A percentile compares a stretch with the other conserved stretches of the same genome.
Evolutionary conservation across 2,329 filamentous ascomycete species (phyloP).

Genomic region (Fusarium nygamai): DNA sequence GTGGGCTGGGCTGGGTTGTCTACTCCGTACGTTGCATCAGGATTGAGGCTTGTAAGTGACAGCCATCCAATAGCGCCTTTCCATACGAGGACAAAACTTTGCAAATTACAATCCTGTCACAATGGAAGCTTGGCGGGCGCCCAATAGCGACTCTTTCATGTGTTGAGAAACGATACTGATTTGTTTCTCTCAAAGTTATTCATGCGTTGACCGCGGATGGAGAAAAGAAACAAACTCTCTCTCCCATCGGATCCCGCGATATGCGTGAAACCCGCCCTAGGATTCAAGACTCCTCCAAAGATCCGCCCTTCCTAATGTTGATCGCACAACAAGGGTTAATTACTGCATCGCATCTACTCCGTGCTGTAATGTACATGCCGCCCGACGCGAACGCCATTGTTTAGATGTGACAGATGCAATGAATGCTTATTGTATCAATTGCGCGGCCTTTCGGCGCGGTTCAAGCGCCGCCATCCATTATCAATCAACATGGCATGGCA

Average conservation of each 20-base stretch:
- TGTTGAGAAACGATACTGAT: not conserved
- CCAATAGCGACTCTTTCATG: constrained; percentile 14
- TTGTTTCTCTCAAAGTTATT: not conserved
- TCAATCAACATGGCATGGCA: not conserved
- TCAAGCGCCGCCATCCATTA: constrained; percentile 2
- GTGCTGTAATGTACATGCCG: constrained; percentile 8
- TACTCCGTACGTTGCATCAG: constrained; percentile 7
- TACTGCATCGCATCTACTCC: not conserved
- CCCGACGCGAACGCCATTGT: constrained; percentile 11
- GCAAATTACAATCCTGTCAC: constrained; percentile 1
- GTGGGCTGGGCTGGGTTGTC: not conserved
- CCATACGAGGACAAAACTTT: constrained; percentile 11
- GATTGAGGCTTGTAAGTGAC: constrained; percentile 34
- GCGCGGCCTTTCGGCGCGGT: constrained; percentile 8
- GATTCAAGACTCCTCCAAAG: constrained; percentile 7
- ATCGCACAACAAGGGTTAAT: not conserved
- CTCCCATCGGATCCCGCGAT: constrained; percentile 1
- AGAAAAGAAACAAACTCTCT: not conserved
- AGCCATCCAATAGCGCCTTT: constrained; percentile 20
- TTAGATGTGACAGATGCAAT: constrained; percentile 1
- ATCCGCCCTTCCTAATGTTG: constrained; percentile 12
- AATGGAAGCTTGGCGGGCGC: not conserved
- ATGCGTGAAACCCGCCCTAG: constrained; percentile 20
- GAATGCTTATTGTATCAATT: not conserved
- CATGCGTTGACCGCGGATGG: not conserved